Percentiles rank a stretch among this genome's conserved stretches.
Evolutionary conservation across 768 basidiomycete species (phyloP).

Genomic region (Tremella fuciformis): DNA sequence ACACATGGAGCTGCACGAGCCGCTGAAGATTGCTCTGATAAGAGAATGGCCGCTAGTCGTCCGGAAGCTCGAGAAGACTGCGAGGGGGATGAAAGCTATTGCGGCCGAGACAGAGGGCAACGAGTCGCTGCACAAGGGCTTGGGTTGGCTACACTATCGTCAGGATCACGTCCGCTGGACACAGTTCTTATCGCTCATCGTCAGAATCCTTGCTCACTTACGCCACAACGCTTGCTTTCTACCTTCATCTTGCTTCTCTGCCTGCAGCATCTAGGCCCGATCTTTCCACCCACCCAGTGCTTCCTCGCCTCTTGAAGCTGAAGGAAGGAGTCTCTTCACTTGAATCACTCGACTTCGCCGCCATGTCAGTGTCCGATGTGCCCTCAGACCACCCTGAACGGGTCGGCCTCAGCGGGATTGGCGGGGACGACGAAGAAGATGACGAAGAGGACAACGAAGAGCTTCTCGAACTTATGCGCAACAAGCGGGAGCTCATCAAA

Average conservation of each 20-base stretch:
- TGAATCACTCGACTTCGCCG: constrained; percentile 75
- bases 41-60: constrained; percentile 51
- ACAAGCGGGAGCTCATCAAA: constrained; percentile 28
- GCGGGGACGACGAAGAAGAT: constrained; percentile 50
- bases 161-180: constrained; percentile 49
- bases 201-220: constrained; percentile 90
- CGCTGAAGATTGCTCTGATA: constrained; percentile 48
- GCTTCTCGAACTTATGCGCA: constrained; percentile 7
- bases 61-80: constrained; percentile 44
- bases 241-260: constrained; percentile 72
- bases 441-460: constrained; percentile 48
- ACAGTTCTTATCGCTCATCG: neutral
- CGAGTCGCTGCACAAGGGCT: constrained; percentile 39
- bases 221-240: constrained; percentile 84
- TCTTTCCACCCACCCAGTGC: constrained; percentile 66
- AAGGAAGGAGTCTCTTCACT: constrained; percentile 77
- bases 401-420: constrained; percentile 1
- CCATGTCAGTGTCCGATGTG: constrained; percentile 42
- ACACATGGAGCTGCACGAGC: constrained; percentile 45
- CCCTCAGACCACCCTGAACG: constrained; percentile 25
- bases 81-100: constrained; percentile 46
- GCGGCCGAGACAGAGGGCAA: constrained; percentile 35
- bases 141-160: constrained; percentile 72
- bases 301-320: constrained; percentile 69
- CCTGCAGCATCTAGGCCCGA: constrained; percentile 61